phyloP scores from a whole-genome alignment of 805 yeast species.

The Teunomyces lycoperdinae region DNA sequence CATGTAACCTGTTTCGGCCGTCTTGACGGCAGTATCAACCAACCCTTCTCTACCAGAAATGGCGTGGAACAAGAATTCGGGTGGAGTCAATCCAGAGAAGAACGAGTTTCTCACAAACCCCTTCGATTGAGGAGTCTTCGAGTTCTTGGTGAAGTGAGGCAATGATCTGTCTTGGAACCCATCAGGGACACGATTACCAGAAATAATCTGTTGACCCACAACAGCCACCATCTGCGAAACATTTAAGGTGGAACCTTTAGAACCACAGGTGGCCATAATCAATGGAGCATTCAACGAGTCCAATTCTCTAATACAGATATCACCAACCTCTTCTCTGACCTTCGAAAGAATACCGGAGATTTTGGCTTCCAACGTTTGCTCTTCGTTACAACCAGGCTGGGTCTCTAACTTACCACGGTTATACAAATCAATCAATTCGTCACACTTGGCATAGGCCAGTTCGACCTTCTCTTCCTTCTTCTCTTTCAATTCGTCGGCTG shows the following conservation, averaged over 20 bases:
- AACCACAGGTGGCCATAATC: constrained; percentile 99
- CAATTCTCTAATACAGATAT: constrained; percentile 89
- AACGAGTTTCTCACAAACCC: constrained; percentile 97
- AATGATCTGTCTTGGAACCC: constrained; percentile 99
- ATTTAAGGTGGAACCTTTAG: constrained; percentile 95
- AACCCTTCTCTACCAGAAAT: constrained; percentile 99
- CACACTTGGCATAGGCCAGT: constrained; percentile 86
- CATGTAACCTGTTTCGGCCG: constrained; percentile 99
- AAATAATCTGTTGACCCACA: constrained; percentile 97
- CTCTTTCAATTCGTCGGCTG: constrained; percentile 70
- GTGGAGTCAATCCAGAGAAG: constrained; percentile 90
- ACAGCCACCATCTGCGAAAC: constrained; percentile 99
- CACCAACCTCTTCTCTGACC: constrained; percentile 99
- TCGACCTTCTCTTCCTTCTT: constrained; percentile 89
- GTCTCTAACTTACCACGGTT: constrained; percentile 89
- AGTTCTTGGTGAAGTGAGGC: constrained; percentile 94
- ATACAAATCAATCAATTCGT: constrained; percentile 76
- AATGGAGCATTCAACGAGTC: constrained; percentile 91
- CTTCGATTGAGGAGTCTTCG: constrained; percentile 95
- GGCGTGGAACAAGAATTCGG: constrained; percentile 96
- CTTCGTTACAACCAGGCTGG: constrained; percentile 99
- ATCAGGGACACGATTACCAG: constrained; percentile 98
- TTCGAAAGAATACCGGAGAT: constrained; percentile 94
- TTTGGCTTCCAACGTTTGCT: constrained; percentile 95
- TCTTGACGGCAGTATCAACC: constrained; percentile 98